Evolutionary conservation across 2,329 filamentous ascomycete genomes (phyloP).

Genomic region (Aspergillus terreus): DNA sequence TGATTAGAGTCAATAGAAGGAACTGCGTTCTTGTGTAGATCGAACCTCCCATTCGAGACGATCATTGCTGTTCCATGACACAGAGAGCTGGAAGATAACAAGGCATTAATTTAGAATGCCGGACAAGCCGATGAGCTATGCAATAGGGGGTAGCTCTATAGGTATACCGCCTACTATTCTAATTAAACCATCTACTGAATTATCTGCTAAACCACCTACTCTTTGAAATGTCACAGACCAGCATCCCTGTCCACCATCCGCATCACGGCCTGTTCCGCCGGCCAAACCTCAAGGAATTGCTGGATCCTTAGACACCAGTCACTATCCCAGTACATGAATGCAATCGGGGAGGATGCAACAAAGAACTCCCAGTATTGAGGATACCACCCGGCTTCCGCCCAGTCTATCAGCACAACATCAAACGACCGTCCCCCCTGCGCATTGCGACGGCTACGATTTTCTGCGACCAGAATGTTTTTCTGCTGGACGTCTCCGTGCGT

Average conservation of each 20-base stretch:
- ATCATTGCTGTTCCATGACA: not conserved
- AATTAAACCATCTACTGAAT: too few species aligned
- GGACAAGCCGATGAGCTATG: too few species aligned
- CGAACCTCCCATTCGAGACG: too few species aligned
- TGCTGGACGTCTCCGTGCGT: constrained; percentile 29
- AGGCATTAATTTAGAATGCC: too few species aligned
- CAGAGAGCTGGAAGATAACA: not conserved
- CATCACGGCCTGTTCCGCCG: constrained; percentile 24
- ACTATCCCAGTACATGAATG: constrained; percentile 19
- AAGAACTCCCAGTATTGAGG: constrained; percentile 28
- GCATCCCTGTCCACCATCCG: constrained; percentile 23
- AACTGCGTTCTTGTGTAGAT: not conserved
- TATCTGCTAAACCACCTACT: too few species aligned
- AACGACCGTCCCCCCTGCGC: constrained; percentile 23
- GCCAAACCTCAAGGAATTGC: constrained; percentile 13
- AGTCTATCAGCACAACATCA: constrained; percentile 26
- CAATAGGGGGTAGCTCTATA: too few species aligned
- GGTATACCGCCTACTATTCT: too few species aligned
- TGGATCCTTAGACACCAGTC: constrained; percentile 19
- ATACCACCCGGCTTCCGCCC: constrained; percentile 24
- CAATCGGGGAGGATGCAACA: constrained; percentile 15
- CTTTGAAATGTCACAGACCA: not conserved
- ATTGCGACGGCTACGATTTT: constrained; percentile 14
- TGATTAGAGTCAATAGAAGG: not conserved
- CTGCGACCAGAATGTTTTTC: constrained; percentile 10